Base-by-base conservation (phyloP, 192 early-diverging fungal genomes). In the Radiomyces spectabilis region DNA sequence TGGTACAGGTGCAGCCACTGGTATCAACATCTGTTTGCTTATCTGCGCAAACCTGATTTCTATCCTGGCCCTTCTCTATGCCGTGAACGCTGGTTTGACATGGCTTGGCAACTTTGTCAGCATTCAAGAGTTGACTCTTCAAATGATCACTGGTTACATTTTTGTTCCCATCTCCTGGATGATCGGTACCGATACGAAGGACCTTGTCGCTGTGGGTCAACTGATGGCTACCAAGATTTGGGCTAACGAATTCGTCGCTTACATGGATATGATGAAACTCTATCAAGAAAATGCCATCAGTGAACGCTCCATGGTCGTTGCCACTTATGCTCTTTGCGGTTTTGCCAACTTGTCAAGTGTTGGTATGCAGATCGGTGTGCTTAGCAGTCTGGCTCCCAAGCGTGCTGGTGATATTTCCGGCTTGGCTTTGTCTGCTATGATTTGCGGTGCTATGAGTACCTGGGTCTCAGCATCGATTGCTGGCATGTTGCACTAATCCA, bases 211-310 rank as follows among this genome's bases (percentile, higher is more conserved):
- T 25, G 81, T 82, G 12, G 82, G 78, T 37, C 72, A 78, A 52
- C 57, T 89, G 38, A 86, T 65, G 83, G 56, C 63, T 13, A 79
- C 78, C 34, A 90, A 91, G 72, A 80, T 91, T 45, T 66, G 88
- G 61, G 74, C 83, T 41, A 94, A 92, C 72, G 92, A 94, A 78
- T 90, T 94, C 66, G 83, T 83, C 15, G 92, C 85, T 3, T 94
- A 87, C 68, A 29, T 57, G 1, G 33, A 51, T 51, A 21, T 76
- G n/a, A 51, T 56, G 1, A 66, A 55, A 18, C 22, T 29, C 9
- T 59, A 76, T 15, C 62, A 53, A 45, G 60, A 59, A 10, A n/a
- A n/a, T n/a, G 35, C 37, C 26, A 68, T 87, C 43, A 54, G 69
- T 15, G 35, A 41, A 9, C 83, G 85, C 43, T 73, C 69, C 0